phyloP scores from a whole-genome alignment of 345 rosid species.

The Xanthoceras sorbifolium region DNA sequence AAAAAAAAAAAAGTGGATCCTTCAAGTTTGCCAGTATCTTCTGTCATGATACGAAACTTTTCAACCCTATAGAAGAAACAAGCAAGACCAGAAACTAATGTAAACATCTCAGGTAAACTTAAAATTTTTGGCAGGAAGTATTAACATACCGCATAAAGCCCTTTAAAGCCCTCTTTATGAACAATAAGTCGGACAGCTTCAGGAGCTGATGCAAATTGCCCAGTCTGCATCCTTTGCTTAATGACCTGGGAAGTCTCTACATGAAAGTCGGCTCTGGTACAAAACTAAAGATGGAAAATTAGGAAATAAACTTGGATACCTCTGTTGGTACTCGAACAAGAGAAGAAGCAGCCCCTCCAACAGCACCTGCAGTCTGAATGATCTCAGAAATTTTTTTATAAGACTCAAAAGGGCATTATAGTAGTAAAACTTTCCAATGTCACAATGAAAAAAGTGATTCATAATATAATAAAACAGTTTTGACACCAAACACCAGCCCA shows the following conservation, averaged over 20 bases:
- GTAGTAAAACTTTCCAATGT: conserved; percentile 6
- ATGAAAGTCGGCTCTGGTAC: neutral
- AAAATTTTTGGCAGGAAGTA: neutral
- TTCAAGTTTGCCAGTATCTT: neutral
- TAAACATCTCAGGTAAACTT: neutral
- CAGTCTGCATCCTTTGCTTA: conserved; percentile 78
- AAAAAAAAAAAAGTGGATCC: neutral
- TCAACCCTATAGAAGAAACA: neutral
- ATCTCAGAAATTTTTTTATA: conserved; percentile 40
- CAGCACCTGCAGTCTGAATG: conserved; percentile 75
- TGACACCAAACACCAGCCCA: neutral
- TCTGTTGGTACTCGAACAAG: conserved; percentile 78
- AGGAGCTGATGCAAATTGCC: conserved; percentile 67
- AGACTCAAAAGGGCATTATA: conserved; percentile 19
- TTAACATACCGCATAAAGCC: conserved; percentile 65
- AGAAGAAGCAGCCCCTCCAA: conserved; percentile 81
- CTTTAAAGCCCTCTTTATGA: conserved; percentile 62
- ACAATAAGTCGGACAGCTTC: conserved; percentile 66
- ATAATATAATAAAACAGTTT: neutral
- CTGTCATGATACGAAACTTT: neutral
- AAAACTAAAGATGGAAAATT: neutral
- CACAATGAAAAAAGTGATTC: neutral
- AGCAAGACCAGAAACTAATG: neutral
- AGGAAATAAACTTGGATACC: conserved; percentile 36
- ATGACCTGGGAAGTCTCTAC: conserved; percentile 49